Evolutionary conservation across 176 grass and related monocot genomes (phyloP), one percentile per base, ranked within the genome.

Genomic region (Guadua angustifolia): DNA sequence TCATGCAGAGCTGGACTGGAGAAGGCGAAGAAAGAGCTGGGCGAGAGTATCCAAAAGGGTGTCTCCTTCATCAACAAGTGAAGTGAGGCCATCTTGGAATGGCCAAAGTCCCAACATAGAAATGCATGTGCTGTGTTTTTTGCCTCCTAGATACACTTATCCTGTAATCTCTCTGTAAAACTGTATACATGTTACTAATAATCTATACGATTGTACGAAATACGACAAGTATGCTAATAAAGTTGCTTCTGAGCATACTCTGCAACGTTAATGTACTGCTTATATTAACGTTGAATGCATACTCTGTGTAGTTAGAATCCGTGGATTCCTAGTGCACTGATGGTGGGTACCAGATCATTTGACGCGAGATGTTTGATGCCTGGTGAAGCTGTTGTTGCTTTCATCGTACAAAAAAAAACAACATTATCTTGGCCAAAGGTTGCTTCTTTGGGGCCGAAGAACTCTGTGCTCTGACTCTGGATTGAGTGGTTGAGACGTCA

Each of bases 21-120:
- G 68, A 94, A 94, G 88, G 94, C 94, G 46, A 97, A 97, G 86
- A 82, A 90, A 66, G 94, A 97, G 78, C 82, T 97, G 46, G 69
- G 56, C 2, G 80, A 86, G 33, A 94, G 94, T 44, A 97, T 97
- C 77, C 82, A 94, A n/a, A 94, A 97, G 88, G 94, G 94, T 0
- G 85, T 97, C 46, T 88, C 85, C 38, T 97, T 97, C 77, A 79
- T 90, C 52, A 90, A 86, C 21, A 94, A 93, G 81, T 96, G 84
- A 91, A 87, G 73, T 93, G 82, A 82, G 51, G 29, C 49, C n/a
- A 4, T 56, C 19, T 5, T 25, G 44, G 47, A 50, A 53, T 56
- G 68, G 16, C 45, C 76, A 80, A 80, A 64, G 22, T 26, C n/a
- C n/a, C 79, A 82, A 43, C 64, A 63, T 77, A 60, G 45, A 73